phyloP scores from a whole-genome alignment of 2,329 filamentous ascomycete species.

The Rutstroemia sydowiana region DNA sequence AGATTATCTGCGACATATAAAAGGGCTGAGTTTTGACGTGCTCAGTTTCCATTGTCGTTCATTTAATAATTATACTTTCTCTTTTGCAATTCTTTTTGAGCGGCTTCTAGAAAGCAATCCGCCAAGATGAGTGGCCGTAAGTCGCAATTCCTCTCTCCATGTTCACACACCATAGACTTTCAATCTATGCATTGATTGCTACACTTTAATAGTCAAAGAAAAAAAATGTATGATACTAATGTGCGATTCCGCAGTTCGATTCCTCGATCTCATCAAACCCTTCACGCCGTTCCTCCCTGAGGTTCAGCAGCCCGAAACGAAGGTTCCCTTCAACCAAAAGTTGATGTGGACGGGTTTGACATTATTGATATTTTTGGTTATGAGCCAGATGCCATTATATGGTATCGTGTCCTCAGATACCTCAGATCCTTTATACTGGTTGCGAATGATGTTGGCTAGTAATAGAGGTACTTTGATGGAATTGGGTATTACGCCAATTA shows the following conservation, averaged over 20 bases:
- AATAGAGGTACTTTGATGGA: slow-evolving; percentile 97
- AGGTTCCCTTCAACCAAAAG: slow-evolving; percentile 98
- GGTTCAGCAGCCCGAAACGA: slow-evolving; percentile 97
- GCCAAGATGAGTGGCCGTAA: slow-evolving; percentile 38
- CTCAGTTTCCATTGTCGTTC: slow-evolving; percentile 23
- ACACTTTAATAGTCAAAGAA: no score
- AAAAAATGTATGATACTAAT: no score
- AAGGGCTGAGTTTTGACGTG: slow-evolving; percentile 21
- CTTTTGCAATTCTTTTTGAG: slow-evolving; percentile 31
- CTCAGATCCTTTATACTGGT: slow-evolving; percentile 98
- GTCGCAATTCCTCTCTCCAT: slow-evolving; percentile 19
- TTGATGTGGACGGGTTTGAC: slow-evolving; percentile 93
- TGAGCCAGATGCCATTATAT: slow-evolving; percentile 99
- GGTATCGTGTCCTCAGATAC: slow-evolving; percentile 98
- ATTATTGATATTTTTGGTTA: slow-evolving; percentile 97
- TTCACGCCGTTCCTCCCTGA: slow-evolving; percentile 99
- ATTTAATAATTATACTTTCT: slow-evolving; percentile 23
- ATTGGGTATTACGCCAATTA: slow-evolving; percentile 95
- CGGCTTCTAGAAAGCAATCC: slow-evolving; percentile 28
- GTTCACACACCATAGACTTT: slow-evolving; percentile 1
- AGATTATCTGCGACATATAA: slow-evolving; percentile 19
- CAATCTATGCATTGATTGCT: slow-evolving; percentile 15
- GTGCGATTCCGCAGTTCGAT: slow-evolving; percentile 64
- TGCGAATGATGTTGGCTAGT: slow-evolving; percentile 99
- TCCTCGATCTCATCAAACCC: slow-evolving; percentile 99